Evolutionary conservation across 108 stramenopile genomes (phyloP), one percentile per base, ranked within the genome.

Genomic region (Parietichytrium sp.): DNA sequence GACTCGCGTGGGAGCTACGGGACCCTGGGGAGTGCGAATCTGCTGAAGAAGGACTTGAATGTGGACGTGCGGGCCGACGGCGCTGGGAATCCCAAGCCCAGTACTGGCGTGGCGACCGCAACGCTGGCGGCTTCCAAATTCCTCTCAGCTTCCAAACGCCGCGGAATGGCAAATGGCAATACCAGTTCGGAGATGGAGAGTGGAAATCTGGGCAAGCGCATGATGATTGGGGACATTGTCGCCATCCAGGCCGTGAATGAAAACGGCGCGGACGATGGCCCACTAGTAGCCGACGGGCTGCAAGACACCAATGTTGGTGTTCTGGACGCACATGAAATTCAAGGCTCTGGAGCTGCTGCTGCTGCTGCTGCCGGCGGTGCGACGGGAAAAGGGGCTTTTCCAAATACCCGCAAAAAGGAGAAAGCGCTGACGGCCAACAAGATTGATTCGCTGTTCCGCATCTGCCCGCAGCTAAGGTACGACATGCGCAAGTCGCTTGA

Each of bases 401-500:
- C 42, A 6, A 7, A n/a, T 45, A 45, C 42, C 10, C 20, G 10
- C 16, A 6, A 45, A 31, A 12, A 31, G 10, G 8, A 10, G 13
- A 25, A 45, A 23, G 33, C 29, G 10, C 61, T 72, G 10, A 72
- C 61, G 33, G 38, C 61, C 10, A 72, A 27, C 33, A 16, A 42
- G 8, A 45, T 72, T n/a, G 45, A 72, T 20, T n/a, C 45, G 23
- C 61, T 45, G 33, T 72, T 72, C 20, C 61, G 61, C 42, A 72
- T 72, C 6, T 72, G 61, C 20, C 61, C 61, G 42, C 61, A 72
- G 61, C 61, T 72, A 6, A 33, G 33, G 16, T 72, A 72, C 61
- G 61, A 72, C 10, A 72, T 72, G 61, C 61, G 45, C 38, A 33
- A 42, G 33, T 45, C 23, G 15, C 1, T 72, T 38, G 29, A 38